These are phyloP conservation scores for Alternaria sp. DNA, from an alignment of 2,329 filamentous ascomycete species.

Conservation along the genomic window DNA sequence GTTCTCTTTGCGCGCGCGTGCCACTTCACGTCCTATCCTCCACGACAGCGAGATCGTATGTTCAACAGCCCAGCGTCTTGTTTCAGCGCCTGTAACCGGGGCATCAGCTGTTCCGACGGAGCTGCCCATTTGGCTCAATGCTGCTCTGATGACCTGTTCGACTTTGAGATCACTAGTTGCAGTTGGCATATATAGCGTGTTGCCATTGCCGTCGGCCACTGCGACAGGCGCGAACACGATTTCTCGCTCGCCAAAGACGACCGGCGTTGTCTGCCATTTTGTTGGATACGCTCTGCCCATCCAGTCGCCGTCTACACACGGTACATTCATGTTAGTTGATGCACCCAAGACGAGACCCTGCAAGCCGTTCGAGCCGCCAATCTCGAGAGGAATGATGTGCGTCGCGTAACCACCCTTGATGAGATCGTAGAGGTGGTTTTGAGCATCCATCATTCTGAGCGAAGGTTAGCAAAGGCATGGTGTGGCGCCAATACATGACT, in stretches of 20 bases:
- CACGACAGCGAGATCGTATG: conserved; percentile 49
- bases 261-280: conserved; percentile 53
- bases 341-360: conserved; percentile 49
- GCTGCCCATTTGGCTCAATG: conserved; percentile 46
- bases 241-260: conserved; percentile 51
- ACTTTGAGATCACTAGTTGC: conserved; percentile 48
- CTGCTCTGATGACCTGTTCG: conserved; percentile 47
- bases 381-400: conserved; percentile 52
- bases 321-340: conserved; percentile 49
- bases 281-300: conserved; percentile 59
- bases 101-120: conserved; percentile 46
- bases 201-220: conserved; percentile 52
- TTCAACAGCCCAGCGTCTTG: conserved; percentile 47
- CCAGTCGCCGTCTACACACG: conserved; percentile 55
- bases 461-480: neutral
- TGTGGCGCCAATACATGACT: conserved; percentile 6
- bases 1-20: conserved; percentile 43
- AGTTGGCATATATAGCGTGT: conserved; percentile 48
- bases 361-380: conserved; percentile 56
- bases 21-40: conserved; percentile 48
- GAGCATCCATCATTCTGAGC: conserved; percentile 46
- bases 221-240: conserved; percentile 49
- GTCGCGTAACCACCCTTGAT: conserved; percentile 42
- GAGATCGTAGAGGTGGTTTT: conserved; percentile 43
- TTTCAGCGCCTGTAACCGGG: conserved; percentile 47